phyloP scores from a whole-genome alignment of 225 moss, liverwort and hornwort species.

The Antitrichia curtipendula region DNA sequence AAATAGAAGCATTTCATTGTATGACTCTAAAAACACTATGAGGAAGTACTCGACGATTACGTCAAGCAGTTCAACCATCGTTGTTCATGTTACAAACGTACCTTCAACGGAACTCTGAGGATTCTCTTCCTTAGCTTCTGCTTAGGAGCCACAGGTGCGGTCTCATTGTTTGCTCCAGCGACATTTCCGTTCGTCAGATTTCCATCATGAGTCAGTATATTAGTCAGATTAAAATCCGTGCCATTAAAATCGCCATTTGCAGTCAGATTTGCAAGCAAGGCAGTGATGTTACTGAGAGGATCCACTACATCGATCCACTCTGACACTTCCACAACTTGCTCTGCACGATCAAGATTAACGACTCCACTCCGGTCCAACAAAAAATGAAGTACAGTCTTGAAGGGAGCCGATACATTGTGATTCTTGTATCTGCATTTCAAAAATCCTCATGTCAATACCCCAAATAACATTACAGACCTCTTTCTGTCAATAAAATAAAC shows the following conservation, averaged over 20 bases:
- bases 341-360: constrained; percentile 72
- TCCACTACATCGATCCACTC: constrained; percentile 90
- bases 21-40: not conserved
- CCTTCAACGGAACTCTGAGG: constrained; percentile 77
- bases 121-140: constrained; percentile 83
- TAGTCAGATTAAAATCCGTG: constrained; percentile 33
- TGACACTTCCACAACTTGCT: constrained; percentile 85
- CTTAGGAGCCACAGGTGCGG: constrained; percentile 23
- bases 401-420: constrained; percentile 82
- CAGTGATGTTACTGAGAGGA: constrained; percentile 32
- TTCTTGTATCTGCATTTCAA: constrained; percentile 57
- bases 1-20: not conserved
- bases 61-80: not conserved
- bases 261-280: constrained; percentile 40
- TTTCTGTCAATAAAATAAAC: not conserved
- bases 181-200: constrained; percentile 7
- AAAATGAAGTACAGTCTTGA: constrained; percentile 79
- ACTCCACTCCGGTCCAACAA: constrained; percentile 78
- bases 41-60: not conserved
- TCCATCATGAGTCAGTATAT: constrained; percentile 16
- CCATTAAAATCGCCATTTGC: constrained; percentile 29
- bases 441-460: not conserved
- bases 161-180: constrained; percentile 26
- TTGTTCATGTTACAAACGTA: not conserved
- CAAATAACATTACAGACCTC: not conserved